phyloP scores from a whole-genome alignment of 2,329 filamentous ascomycete species.

The Stemphylium beticola region DNA sequence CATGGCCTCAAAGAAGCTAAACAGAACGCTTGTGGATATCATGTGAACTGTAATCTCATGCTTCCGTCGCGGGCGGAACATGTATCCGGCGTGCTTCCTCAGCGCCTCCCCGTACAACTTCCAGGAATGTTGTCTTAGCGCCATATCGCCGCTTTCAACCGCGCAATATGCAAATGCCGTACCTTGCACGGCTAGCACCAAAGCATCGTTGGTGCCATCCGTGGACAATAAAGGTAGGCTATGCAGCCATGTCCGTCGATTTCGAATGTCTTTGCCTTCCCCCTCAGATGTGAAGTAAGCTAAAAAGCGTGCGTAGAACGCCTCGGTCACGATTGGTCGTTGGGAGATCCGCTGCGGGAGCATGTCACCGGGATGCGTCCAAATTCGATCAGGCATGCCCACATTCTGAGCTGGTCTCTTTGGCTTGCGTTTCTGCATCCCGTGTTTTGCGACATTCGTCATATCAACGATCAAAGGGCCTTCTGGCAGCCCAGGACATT shows the following conservation, averaged over 20 bases:
- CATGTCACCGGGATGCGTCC: neutral
- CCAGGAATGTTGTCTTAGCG: slow-evolving; percentile 27
- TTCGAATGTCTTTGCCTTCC: slow-evolving; percentile 31
- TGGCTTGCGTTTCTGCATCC: slow-evolving; percentile 19
- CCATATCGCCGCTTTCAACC: slow-evolving; percentile 25
- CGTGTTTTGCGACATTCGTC: slow-evolving; percentile 22
- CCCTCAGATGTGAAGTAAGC: slow-evolving; percentile 33
- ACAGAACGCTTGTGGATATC: slow-evolving; percentile 39
- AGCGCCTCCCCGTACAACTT: slow-evolving; percentile 38
- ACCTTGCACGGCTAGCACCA: slow-evolving; percentile 35
- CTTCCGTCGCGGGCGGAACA: slow-evolving; percentile 15
- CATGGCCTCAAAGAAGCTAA: slow-evolving; percentile 44
- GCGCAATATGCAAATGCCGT: slow-evolving; percentile 39
- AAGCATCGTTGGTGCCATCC: slow-evolving; percentile 32
- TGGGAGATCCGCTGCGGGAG: slow-evolving; percentile 22
- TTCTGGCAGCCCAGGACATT: slow-evolving; percentile 34
- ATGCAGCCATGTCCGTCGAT: slow-evolving; percentile 38
- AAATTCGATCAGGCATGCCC: neutral
- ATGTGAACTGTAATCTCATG: slow-evolving; percentile 36
- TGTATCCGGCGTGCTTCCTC: slow-evolving; percentile 22
- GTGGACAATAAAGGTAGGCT: slow-evolving; percentile 29
- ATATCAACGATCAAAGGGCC: slow-evolving; percentile 43
- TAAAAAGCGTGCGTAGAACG: slow-evolving; percentile 40
- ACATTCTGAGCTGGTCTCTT: neutral
- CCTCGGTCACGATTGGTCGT: slow-evolving; percentile 22